Evolutionary conservation across 345 rosid species (phyloP), one percentile per base, ranked within the genome.

Genomic region (Schrenkiella parvula): DNA sequence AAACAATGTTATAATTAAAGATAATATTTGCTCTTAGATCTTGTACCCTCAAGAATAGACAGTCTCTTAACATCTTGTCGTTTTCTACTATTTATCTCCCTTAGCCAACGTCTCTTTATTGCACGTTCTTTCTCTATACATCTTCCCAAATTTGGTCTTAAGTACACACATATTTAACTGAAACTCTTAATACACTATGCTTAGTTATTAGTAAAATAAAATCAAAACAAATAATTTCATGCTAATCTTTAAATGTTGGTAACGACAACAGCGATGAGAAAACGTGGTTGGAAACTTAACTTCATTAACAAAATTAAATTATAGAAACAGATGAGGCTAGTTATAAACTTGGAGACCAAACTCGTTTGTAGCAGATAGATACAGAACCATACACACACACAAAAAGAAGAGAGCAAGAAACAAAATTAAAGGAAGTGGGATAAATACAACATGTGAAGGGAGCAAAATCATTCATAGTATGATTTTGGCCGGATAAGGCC

Each of bases 21-120:
- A 70, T 57, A 46, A 70, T 57, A 70, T 70, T 44, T 46, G 57
- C 66, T 58, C 66, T 70, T 44, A 34, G 74, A 70, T 57, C 47
- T 70, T 70, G 74, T 58, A 57, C 42, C 73, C 73, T 41, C 34
- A 21, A 31, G 64, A 68, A 68, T 68, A 31, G 66, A 58, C 74
- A 69, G 66, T 22, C 46, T 10, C 56, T 69, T 22, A 46, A 57
- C 57, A 37, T 34, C 57, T 70, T 70, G 57, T 70, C 74, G 22
- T 46, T 44, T 57, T 22, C 17, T 41, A 69, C 17, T 34, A 55
- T 57, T 43, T 56, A 19, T 43, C 15, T 18, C 35, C 25, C 55
- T 5, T 56, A 17, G 52, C 38, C 13, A 26, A 11, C 11, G 12
- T 28, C 44, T 43, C 44, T 31, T 28, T 26, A 52, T 38, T 38